These are phyloP conservation scores for Taphrina sp. DNA, from an alignment of 1,139 yeast species.

Conservation along the genomic window DNA sequence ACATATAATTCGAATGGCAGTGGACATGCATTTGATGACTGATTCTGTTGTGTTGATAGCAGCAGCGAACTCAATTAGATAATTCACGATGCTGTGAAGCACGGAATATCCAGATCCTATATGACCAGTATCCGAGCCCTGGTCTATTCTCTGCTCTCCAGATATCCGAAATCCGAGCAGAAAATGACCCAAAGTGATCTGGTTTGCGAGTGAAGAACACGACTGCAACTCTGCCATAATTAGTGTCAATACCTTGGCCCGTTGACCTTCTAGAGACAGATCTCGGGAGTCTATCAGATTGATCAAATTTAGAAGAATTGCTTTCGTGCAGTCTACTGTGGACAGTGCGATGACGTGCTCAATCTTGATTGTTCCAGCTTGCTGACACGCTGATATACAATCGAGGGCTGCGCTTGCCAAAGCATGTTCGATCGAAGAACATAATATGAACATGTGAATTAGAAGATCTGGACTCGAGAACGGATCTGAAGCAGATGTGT, in stretches of 20 bases:
- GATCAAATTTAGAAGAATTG: conserved; percentile 6
- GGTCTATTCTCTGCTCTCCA: neutral
- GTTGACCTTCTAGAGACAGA: too few relatives aligned
- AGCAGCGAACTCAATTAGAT: too few relatives aligned
- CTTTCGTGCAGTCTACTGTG: conserved; percentile 17
- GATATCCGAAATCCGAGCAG: conserved; percentile 10
- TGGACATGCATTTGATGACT: too few relatives aligned
- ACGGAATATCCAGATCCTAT: conserved; percentile 26
- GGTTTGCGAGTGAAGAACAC: neutral
- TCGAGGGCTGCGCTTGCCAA: neutral
- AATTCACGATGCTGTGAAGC: conserved; percentile 3
- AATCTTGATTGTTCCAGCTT: neutral
- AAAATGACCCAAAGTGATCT: neutral
- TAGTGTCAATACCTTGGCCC: neutral
- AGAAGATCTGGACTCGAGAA: too few relatives aligned
- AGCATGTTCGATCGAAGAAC: neutral
- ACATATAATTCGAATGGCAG: too few relatives aligned
- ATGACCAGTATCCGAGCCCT: conserved; percentile 16
- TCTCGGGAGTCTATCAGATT: conserved; percentile 7
- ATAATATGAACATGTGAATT: conserved; percentile 4
- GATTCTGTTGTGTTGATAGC: too few relatives aligned
- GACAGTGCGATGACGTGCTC: conserved; percentile 4
- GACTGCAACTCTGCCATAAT: neutral
- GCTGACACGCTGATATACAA: neutral
- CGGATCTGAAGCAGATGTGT: too few relatives aligned